phyloP scores from a whole-genome alignment of 371 early-diverging fungal species.

The Choanephora cucurbitarum region DNA sequence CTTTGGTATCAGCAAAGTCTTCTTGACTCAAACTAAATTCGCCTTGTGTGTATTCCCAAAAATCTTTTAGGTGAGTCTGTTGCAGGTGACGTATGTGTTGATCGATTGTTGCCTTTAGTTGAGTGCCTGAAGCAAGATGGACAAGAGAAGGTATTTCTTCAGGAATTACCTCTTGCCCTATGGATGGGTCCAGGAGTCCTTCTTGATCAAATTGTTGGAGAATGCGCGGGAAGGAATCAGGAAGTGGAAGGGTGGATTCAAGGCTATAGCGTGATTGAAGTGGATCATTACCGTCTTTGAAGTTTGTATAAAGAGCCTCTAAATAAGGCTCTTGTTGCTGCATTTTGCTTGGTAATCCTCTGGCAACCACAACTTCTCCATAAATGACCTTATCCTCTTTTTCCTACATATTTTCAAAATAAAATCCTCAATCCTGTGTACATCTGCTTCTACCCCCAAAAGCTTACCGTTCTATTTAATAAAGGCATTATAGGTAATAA shows the following conservation, averaged over 20 bases:
- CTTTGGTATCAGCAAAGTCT: conserved; percentile 54
- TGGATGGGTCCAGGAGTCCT: conserved; percentile 6
- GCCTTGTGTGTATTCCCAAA: conserved; percentile 51
- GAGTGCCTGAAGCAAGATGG: conserved; percentile 42
- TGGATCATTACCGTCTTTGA: conserved; percentile 23
- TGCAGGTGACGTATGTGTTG: conserved; percentile 34
- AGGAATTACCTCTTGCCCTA: background rate
- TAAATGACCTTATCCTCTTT: conserved; percentile 15
- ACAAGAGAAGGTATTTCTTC: conserved; percentile 40
- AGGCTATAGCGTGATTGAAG: conserved; percentile 20
- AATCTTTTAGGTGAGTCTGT: conserved; percentile 36
- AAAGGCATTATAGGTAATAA: conserved; percentile 15
- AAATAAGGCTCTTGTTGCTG: conserved; percentile 11
- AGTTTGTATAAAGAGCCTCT: conserved; percentile 10
- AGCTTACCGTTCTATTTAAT: conserved; percentile 4
- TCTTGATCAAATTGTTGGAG: conserved; percentile 15
- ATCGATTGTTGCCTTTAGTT: conserved; percentile 38
- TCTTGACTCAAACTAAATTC: conserved; percentile 41
- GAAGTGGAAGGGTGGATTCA: conserved; percentile 36
- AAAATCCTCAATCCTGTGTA: no score
- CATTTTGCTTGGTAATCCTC: conserved; percentile 32
- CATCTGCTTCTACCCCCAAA: no score
- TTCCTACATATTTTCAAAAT: no score
- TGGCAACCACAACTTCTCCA: conserved; percentile 35
- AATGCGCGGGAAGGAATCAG: conserved; percentile 42